Evolutionary conservation across 148 eudicot species (phyloP), one percentile per base, ranked within the genome.

Genomic region (Silene conica): DNA sequence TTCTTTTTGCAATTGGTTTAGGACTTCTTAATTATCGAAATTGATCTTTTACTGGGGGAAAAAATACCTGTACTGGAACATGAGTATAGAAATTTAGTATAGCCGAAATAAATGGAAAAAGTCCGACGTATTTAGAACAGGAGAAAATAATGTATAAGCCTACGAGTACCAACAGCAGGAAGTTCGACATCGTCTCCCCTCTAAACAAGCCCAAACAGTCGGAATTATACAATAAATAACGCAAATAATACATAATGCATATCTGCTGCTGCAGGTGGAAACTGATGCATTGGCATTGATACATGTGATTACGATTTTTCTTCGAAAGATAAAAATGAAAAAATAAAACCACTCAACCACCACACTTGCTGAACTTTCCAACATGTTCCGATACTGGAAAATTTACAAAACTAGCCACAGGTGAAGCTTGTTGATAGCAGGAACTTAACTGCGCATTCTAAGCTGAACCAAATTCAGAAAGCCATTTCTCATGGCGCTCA

Each of bases 401-500:
- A 67, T 46, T 68, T 26, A 60, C 62, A 61, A 64, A 52, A 54
- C 18, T 11, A 65, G 28, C 58, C 31, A 20, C 10, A 26, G 6
- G 20, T 5, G 21, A 60, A 69, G 12, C 63, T 22, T 9, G 18
- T 60, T 25, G 20, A n/a, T n/a, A 34, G 22, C 23, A 13, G 13
- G 59, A 19, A 34, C 8, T 16, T 46, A 48, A 0, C 14, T 25
- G 16, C 25, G 50, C 3, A 13, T n/a, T 82, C 74, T 83, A 95
- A 25, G 99, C 96, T 58, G 99, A 95, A 58, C 99, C 99, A 43
- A 95, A 92, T 77, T 95, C 97, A 16, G 83, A 26, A 56, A 90
- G 80, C 99, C 99, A 95, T 75, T 95, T 95, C 77, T 90, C 97
- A 14, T 95, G 99, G 45, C 87, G 85, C 81, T 90, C 99, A 25